These are phyloP conservation scores for Pleurotus djamor DNA, from an alignment of 768 basidiomycete genomes.

Conservation along the genomic window DNA sequence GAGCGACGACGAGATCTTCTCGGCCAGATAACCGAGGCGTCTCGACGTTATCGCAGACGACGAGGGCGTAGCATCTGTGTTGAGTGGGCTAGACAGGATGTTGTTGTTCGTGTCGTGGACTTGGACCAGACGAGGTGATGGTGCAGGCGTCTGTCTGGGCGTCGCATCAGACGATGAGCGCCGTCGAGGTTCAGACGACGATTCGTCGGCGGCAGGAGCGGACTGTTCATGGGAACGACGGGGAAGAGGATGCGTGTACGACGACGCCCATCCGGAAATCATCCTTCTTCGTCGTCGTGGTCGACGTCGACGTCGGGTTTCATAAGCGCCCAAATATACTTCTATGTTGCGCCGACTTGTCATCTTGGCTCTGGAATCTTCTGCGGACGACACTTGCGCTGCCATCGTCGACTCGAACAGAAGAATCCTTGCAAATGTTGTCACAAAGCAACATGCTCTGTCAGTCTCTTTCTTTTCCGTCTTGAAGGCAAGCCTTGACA, in stretches of 20 bases:
- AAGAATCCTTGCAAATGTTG: constrained; percentile 78
- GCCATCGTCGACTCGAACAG: constrained; percentile 77
- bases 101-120: constrained; percentile 30
- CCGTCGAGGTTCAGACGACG: constrained; percentile 18
- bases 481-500: constrained; percentile 2
- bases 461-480: constrained; percentile 23
- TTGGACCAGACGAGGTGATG: constrained; percentile 29
- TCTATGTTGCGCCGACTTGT: too few species aligned
- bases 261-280: constrained; percentile 9
- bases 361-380: constrained; percentile 79
- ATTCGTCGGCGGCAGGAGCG: not conserved
- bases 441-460: constrained; percentile 78
- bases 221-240: constrained; percentile 10
- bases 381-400: constrained; percentile 93
- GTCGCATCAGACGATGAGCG: constrained; percentile 50
- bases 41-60: constrained; percentile 25
- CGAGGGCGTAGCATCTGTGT: constrained; percentile 24
- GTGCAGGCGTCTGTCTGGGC: constrained; percentile 42
- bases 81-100: constrained; percentile 16
- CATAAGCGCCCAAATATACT: too few species aligned
- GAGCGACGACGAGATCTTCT: constrained; percentile 38
- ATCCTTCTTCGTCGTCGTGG: not conserved
- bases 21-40: constrained; percentile 39
- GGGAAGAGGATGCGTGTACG: constrained; percentile 5
- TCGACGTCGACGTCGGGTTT: too few species aligned